Conservation (phyloP, 73 alveolate genomes). For the Tetrahymena borealis region DNA sequence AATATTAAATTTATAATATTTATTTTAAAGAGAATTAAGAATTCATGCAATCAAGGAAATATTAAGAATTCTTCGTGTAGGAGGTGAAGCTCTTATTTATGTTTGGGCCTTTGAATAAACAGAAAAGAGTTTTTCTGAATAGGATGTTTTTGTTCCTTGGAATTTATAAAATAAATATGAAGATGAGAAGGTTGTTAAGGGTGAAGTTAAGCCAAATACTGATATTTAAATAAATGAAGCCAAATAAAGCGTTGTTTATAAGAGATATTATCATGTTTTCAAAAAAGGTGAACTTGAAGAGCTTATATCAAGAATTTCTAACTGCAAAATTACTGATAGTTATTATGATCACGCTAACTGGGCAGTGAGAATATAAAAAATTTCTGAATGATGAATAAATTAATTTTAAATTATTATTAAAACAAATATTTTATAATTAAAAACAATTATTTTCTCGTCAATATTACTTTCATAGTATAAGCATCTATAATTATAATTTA, state of each 20-base stretch:
- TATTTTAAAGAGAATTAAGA: conserved; percentile 54
- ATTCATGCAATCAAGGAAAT: conserved; percentile 85
- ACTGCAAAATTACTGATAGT: conserved; percentile 61
- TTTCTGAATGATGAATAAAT: conserved; percentile 7
- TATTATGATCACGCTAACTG: conserved; percentile 97
- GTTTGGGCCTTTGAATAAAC: conserved; percentile 98
- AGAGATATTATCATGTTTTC: conserved; percentile 97
- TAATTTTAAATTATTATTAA: neutral
- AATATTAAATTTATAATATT: neutral
- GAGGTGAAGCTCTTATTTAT: conserved; percentile 81
- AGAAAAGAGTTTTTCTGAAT: conserved; percentile 83
- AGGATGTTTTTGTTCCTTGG: conserved; percentile 98
- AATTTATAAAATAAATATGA: conserved; percentile 87
- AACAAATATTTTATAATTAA: too few species aligned
- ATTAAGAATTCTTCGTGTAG: conserved; percentile 65
- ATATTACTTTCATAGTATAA: too few species aligned
- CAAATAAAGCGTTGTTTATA: conserved; percentile 81
- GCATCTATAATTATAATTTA: too few species aligned
- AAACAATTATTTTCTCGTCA: too few species aligned
- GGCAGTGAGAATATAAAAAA: conserved; percentile 84
- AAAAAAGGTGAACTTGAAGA: conserved; percentile 93
- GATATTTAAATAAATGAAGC: conserved; percentile 55
- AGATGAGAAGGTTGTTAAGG: conserved; percentile 58
- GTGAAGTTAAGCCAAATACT: conserved; percentile 48
- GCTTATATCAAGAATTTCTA: conserved; percentile 61